Conservation (phyloP, 1,139 yeast species). For the Suzukiozyma palmioleophila region DNA sequence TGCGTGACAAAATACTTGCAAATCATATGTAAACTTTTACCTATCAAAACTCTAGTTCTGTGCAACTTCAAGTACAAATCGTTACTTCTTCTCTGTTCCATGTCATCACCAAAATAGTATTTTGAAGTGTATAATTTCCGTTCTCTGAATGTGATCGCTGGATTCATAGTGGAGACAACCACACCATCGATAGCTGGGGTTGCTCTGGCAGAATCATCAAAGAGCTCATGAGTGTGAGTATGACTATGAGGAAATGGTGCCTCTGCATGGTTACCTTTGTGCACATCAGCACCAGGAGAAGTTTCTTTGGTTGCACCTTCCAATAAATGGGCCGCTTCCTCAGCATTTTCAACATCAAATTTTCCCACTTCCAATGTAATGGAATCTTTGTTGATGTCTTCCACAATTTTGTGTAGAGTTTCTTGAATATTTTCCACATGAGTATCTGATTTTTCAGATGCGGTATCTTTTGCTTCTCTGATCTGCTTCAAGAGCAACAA, state of each 20-base stretch:
- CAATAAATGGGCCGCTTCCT: slow-evolving; percentile 6
- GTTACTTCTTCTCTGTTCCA: slow-evolving; percentile 41
- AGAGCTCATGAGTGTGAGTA: background rate
- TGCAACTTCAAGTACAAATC: slow-evolving; percentile 60
- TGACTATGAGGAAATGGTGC: slow-evolving; percentile 1
- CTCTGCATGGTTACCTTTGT: background rate
- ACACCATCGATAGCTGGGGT: slow-evolving; percentile 43
- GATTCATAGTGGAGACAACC: slow-evolving; percentile 41
- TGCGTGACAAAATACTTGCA: slow-evolving; percentile 45
- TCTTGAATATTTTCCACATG: slow-evolving; percentile 31
- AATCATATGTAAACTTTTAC: slow-evolving; percentile 61
- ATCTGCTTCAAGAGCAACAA: slow-evolving; percentile 29
- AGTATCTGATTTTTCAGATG: slow-evolving; percentile 21
- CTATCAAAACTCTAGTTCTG: slow-evolving; percentile 56
- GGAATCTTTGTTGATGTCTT: slow-evolving; percentile 28
- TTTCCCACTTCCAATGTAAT: slow-evolving; percentile 9
- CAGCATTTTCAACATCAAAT: slow-evolving; percentile 15
- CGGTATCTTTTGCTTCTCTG: slow-evolving; percentile 19
- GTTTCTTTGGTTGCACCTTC: slow-evolving; percentile 5
- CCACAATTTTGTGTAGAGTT: slow-evolving; percentile 35
- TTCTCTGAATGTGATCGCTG: slow-evolving; percentile 53
- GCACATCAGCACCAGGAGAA: slow-evolving; percentile 1
- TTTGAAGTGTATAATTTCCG: slow-evolving; percentile 55
- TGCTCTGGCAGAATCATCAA: slow-evolving; percentile 30
- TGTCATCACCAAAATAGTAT: slow-evolving; percentile 53